Evolutionary conservation across 2,329 filamentous ascomycete species (phyloP), one percentile per base, ranked within the genome.

Genomic region (Colletotrichum lindemuthianum): DNA sequence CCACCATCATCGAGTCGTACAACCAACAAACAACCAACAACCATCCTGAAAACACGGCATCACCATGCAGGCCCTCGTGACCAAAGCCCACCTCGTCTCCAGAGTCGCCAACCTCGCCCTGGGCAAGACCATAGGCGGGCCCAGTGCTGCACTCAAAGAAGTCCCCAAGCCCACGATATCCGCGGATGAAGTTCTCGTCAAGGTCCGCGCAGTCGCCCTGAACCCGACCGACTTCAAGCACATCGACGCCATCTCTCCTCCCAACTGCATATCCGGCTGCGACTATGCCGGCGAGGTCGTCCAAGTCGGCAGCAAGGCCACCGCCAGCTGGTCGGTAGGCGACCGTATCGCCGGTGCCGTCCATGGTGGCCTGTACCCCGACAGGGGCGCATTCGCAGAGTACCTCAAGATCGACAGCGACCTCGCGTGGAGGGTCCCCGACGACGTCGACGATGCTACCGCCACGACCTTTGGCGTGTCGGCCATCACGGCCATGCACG

Each of bases 211-310:
- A 4, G 70, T 77, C 8, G 73, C 73, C 8, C 68, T 77, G n/a
- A 77, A 77, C 72, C 63, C 71, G 65, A 60, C 74, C 11, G 75
- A 78, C 61, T 72, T 70, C 48, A 76, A 77, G 68, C 68, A 67
- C 52, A 66, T 78, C 53, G 59, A 74, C 51, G 13, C 49, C 15
- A 49, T 76, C 47, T 74, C 69, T 6, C 74, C 72, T 10, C 73
- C 73, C 1, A 66, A 59, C 12, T 67, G 58, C 55, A 70, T 75
- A 41, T 59, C 74, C 57, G 61, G 77, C 0, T 69, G 67, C 32
- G 77, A 72, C 66, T 72, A 72, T 43, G 71, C 77, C 0, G 76
- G 77, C 3, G 70, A 70, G 8, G 72, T 79, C 6, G 69, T 71
- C 5, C 69, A 73, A 8, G 65, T 78, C 4, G 75, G 76, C 3